Percentiles rank a stretch among this genome's conserved stretches.
phyloP scores from a whole-genome alignment of 805 yeast species.

The Yamadazyma scolyti region DNA sequence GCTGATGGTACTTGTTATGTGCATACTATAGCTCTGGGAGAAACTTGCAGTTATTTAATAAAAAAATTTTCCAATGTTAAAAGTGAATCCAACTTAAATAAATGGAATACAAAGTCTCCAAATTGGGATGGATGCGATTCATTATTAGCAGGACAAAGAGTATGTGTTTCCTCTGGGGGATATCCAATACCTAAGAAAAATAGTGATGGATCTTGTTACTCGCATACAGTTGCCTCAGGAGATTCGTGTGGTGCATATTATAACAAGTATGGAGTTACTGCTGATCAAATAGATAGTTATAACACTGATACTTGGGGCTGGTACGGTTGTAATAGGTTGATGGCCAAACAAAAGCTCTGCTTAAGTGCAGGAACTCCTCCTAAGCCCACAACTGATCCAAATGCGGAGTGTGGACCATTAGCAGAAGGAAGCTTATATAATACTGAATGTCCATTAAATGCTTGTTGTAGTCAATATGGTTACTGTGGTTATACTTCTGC shows the following conservation, averaged over 20 bases:
- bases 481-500: slow-evolving; percentile 14
- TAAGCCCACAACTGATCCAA: slow-evolving; percentile 10
- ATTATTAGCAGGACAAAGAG: slow-evolving; percentile 1
- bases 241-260: slow-evolving; percentile 12
- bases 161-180: slow-evolving; percentile 5
- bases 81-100: background rate
- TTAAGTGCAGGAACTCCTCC: slow-evolving; percentile 16
- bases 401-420: slow-evolving; percentile 17
- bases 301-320: slow-evolving; percentile 14
- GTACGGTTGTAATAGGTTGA: slow-evolving; percentile 12
- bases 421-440: slow-evolving; percentile 15
- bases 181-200: slow-evolving; percentile 11
- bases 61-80: slow-evolving; percentile 2
- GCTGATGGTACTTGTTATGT: slow-evolving; percentile 6
- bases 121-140: slow-evolving; percentile 4
- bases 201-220: slow-evolving; percentile 15
- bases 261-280: slow-evolving; percentile 7
- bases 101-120: slow-evolving; percentile 3
- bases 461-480: slow-evolving; percentile 14
- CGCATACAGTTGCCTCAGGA: slow-evolving; percentile 10
- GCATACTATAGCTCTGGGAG: slow-evolving; percentile 5
- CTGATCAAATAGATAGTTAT: slow-evolving; percentile 6
- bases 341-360: slow-evolving; percentile 10
- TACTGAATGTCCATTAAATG: slow-evolving; percentile 15
- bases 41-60: slow-evolving; percentile 2